Conservation (phyloP, 2,329 filamentous ascomycete genomes). For the Cordyceps farinosa region DNA sequence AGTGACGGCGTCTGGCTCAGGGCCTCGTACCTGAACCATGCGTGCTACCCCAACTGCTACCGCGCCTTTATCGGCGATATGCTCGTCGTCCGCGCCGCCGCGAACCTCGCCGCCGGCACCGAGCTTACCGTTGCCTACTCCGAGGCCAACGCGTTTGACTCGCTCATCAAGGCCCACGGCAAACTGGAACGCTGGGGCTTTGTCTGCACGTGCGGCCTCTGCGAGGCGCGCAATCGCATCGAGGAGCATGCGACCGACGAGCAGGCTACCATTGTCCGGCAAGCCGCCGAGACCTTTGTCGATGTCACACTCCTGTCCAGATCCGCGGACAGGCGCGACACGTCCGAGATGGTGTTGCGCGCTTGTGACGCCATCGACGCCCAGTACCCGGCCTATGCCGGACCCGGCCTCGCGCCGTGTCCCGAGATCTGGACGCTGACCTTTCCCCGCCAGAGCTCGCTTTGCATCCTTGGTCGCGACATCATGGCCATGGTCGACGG, state of each 20-base stretch:
- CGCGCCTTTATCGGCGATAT: constrained; percentile 43
- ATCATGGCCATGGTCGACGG: background rate
- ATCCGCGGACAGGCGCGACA: too few relatives aligned
- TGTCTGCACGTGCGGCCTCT: background rate
- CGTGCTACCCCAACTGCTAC: constrained; percentile 36
- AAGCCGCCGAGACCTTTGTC: too few relatives aligned
- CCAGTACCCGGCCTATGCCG: background rate
- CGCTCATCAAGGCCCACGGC: background rate
- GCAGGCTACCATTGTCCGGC: background rate
- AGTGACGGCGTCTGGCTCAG: constrained; percentile 35
- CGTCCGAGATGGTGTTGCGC: constrained; percentile 29
- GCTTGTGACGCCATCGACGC: constrained; percentile 46
- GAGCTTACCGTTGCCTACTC: constrained; percentile 37
- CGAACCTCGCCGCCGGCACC: constrained; percentile 32
- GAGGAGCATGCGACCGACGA: too few relatives aligned
- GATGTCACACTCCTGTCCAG: too few relatives aligned
- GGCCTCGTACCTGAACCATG: constrained; percentile 42
- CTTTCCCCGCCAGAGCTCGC: background rate
- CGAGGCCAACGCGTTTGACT: background rate
- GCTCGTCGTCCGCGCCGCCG: constrained; percentile 38
- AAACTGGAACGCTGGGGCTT: background rate
- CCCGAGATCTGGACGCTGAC: background rate
- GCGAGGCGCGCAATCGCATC: background rate
- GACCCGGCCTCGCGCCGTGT: background rate
- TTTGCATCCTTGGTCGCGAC: too few relatives aligned